phyloP scores from a whole-genome alignment of 208 protist species.

The Porcisia hertigi region DNA sequence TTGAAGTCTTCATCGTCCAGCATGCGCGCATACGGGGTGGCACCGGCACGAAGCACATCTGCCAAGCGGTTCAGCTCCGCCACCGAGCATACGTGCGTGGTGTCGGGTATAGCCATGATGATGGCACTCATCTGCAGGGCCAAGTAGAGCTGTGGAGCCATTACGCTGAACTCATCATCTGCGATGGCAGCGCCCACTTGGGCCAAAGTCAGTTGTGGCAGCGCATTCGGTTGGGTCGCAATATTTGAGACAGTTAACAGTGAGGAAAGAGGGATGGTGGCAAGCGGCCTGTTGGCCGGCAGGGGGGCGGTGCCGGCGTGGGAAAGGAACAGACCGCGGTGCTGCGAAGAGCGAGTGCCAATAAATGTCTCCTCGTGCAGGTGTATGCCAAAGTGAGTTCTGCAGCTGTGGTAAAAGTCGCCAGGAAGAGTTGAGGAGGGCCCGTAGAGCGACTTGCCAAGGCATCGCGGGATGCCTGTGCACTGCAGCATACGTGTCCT shows the following conservation, averaged over 20 bases:
- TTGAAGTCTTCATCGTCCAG: constrained; percentile 92
- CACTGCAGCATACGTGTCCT: constrained; percentile 32
- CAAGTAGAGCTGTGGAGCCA: constrained; percentile 87
- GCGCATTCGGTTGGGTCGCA: constrained; percentile 56
- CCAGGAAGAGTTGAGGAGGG: constrained; percentile 61
- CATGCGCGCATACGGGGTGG: constrained; percentile 81
- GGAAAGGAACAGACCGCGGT: constrained; percentile 78
- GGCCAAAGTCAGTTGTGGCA: constrained; percentile 55
- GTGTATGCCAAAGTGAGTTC: constrained; percentile 58
- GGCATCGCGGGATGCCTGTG: constrained; percentile 30
- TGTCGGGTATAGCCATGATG: constrained; percentile 64
- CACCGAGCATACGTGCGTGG: constrained; percentile 35
- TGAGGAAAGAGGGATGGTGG: constrained; percentile 71
- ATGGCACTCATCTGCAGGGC: constrained; percentile 85
- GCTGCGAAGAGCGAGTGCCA: constrained; percentile 80
- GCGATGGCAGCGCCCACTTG: constrained; percentile 63
- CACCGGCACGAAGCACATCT: constrained; percentile 48
- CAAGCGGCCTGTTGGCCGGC: constrained; percentile 74
- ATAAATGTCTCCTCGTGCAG: constrained; percentile 82
- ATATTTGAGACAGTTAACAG: constrained; percentile 81
- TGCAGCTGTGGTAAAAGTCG: constrained; percentile 76
- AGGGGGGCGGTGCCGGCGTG: constrained; percentile 27
- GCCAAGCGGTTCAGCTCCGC: constrained; percentile 48
- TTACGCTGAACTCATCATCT: constrained; percentile 77
- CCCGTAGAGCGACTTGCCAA: constrained; percentile 78